These are phyloP conservation scores for Ophiocordyceps camponoti-leonardi DNA, from an alignment of 2,329 filamentous ascomycete species.

Conservation along the genomic window DNA sequence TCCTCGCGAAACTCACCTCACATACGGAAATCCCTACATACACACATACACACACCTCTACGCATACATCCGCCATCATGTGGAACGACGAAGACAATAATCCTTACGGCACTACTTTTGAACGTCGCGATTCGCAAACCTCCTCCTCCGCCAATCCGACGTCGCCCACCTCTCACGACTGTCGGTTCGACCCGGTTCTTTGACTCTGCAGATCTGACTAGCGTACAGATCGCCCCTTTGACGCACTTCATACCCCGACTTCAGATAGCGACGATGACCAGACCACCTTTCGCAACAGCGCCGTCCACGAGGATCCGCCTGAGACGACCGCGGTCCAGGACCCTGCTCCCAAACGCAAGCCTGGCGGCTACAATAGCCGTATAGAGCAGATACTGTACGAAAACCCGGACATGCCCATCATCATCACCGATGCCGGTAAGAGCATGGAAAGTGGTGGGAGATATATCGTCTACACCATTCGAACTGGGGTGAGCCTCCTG, in stretches of 20 bases:
- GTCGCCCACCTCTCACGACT: slow-evolving; percentile 38
- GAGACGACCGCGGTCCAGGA: slow-evolving; percentile 26
- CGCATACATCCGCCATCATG: slow-evolving; percentile 35
- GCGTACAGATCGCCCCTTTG: slow-evolving; percentile 24
- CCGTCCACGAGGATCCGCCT: slow-evolving; percentile 24
- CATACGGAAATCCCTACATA: neutral
- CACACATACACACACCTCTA: neutral
- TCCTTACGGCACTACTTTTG: slow-evolving; percentile 81
- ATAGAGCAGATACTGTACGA: slow-evolving; percentile 97
- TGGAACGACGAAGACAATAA: slow-evolving; percentile 99
- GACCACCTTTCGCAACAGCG: slow-evolving; percentile 17
- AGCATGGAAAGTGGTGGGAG: slow-evolving; percentile 79
- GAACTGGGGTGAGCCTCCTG: slow-evolving; percentile 57
- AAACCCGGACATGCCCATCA: slow-evolving; percentile 72
- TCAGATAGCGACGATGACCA: slow-evolving; percentile 52
- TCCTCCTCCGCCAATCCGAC: slow-evolving; percentile 49
- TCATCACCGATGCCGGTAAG: slow-evolving; percentile 92
- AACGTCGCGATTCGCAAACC: slow-evolving; percentile 64
- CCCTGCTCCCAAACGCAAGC: slow-evolving; percentile 44
- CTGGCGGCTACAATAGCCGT: slow-evolving; percentile 81
- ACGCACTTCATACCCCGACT: slow-evolving; percentile 54
- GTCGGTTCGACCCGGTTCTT: slow-evolving; percentile 23
- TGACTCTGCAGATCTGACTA: neutral
- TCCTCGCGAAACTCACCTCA: neutral
- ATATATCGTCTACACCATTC: slow-evolving; percentile 94